Conservation (phyloP, 2,329 filamentous ascomycete species). For the Curvularia sp. region DNA sequence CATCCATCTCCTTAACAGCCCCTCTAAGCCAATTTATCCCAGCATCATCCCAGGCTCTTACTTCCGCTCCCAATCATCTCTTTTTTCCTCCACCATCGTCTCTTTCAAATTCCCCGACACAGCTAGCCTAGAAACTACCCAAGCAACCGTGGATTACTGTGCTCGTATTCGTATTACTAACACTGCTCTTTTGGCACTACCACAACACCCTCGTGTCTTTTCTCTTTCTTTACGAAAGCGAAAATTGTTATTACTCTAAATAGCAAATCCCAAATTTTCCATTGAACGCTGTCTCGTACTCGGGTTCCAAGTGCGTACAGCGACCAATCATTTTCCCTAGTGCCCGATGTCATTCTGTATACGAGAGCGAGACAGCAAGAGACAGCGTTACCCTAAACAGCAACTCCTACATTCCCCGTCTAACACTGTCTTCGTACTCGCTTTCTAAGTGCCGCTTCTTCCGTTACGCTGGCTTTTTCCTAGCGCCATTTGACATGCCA, state of each 20-base stretch:
- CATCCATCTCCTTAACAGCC: background rate
- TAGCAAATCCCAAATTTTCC: background rate
- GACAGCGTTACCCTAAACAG: background rate
- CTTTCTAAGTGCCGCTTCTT: background rate
- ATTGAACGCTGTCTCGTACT: background rate
- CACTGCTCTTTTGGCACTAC: background rate
- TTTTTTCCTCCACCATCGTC: background rate
- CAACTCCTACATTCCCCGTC: background rate
- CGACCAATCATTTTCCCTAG: background rate
- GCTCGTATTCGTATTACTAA: slow-evolving; percentile 1
- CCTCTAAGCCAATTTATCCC: background rate
- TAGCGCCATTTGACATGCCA: too few relatives aligned
- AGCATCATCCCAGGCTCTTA: background rate
- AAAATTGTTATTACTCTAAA: background rate
- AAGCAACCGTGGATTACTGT: background rate
- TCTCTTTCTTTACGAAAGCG: background rate
- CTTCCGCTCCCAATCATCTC: background rate
- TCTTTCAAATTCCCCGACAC: background rate
- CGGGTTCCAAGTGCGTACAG: background rate
- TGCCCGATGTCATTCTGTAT: too few relatives aligned
- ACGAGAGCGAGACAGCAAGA: background rate
- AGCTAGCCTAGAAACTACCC: background rate
- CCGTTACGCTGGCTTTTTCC: background rate
- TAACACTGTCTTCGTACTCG: slow-evolving; percentile 1
- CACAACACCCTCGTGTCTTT: background rate